phyloP scores from a whole-genome alignment of 345 rosid species.

The Psidium friedrichsthalianum region DNA sequence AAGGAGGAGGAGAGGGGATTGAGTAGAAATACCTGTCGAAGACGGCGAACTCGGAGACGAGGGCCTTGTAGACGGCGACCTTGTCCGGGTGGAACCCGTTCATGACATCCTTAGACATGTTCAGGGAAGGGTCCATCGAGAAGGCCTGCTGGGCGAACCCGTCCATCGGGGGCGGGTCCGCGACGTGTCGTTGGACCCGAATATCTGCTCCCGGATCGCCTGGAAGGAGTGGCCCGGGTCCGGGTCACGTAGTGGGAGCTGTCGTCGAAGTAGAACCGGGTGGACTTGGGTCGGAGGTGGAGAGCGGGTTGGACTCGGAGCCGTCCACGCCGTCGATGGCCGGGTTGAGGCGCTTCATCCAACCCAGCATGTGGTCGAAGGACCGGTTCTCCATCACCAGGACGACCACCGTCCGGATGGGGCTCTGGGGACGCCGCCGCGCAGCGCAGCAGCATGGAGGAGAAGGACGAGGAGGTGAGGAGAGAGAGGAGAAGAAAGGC shows the following conservation, averaged over 20 bases:
- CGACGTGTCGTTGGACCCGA: slow-evolving; percentile 61
- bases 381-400: slow-evolving; percentile 94
- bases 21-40: slow-evolving; percentile 46
- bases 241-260: slow-evolving; percentile 66
- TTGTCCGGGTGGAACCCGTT: slow-evolving; percentile 63
- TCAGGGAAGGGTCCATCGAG: slow-evolving; percentile 42
- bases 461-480: neutral
- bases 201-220: slow-evolving; percentile 80
- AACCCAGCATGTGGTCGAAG: slow-evolving; percentile 93
- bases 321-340: slow-evolving; percentile 82
- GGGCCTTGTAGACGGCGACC: slow-evolving; percentile 65
- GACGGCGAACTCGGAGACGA: slow-evolving; percentile 81
- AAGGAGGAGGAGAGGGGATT: neutral
- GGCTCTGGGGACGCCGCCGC: slow-evolving; percentile 4
- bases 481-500: neutral
- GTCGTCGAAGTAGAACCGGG: slow-evolving; percentile 25
- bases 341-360: slow-evolving; percentile 91
- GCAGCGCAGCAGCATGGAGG: slow-evolving; percentile 1
- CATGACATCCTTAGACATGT: slow-evolving; percentile 64
- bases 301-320: slow-evolving; percentile 40
- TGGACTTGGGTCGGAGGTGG: slow-evolving; percentile 36
- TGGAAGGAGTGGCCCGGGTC: slow-evolving; percentile 97
- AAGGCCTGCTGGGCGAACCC: slow-evolving; percentile 82
- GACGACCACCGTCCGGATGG: slow-evolving; percentile 64
- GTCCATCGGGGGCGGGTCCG: slow-evolving; percentile 66